Conservation (phyloP, 139 green algal genomes). For the Raphidocelis subcapitata region DNA sequence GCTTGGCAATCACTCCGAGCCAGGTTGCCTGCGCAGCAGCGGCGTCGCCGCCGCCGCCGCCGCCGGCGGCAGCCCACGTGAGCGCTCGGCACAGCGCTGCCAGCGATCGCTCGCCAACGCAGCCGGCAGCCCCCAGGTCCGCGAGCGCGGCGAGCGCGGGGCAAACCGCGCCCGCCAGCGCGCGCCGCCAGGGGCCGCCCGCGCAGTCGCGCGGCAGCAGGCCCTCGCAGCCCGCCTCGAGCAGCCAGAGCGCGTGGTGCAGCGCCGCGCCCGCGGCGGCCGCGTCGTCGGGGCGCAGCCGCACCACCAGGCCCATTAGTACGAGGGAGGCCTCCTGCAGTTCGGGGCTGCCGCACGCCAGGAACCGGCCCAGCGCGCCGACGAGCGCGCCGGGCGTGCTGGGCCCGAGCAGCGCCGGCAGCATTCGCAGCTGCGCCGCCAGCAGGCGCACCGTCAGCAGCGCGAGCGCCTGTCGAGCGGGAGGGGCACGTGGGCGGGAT, state of each 20-base stretch:
- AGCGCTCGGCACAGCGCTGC: background rate
- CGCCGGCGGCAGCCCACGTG: background rate
- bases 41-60: background rate
- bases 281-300: background rate
- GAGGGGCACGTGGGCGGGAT: background rate
- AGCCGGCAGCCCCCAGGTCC: background rate
- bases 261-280: background rate
- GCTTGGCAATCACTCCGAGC: background rate
- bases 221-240: background rate
- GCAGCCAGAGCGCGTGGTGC: slow-evolving; percentile 14
- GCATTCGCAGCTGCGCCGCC: slow-evolving; percentile 14
- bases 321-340: slow-evolving; percentile 15
- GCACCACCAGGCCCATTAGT: slow-evolving; percentile 1
- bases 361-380: slow-evolving; percentile 10
- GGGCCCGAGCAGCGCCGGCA: slow-evolving; percentile 1
- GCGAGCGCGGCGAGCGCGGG: background rate
- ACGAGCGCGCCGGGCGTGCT: slow-evolving; percentile 1
- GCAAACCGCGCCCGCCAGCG: background rate
- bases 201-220: background rate
- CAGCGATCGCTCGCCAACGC: background rate
- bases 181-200: background rate
- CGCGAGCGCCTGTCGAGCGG: slow-evolving; percentile 5
- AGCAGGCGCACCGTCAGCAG: background rate
- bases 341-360: slow-evolving; percentile 15
- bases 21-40: background rate